Base-by-base conservation (phyloP, 768 basidiomycete species). In the Pulveroboletus sp. region DNA sequence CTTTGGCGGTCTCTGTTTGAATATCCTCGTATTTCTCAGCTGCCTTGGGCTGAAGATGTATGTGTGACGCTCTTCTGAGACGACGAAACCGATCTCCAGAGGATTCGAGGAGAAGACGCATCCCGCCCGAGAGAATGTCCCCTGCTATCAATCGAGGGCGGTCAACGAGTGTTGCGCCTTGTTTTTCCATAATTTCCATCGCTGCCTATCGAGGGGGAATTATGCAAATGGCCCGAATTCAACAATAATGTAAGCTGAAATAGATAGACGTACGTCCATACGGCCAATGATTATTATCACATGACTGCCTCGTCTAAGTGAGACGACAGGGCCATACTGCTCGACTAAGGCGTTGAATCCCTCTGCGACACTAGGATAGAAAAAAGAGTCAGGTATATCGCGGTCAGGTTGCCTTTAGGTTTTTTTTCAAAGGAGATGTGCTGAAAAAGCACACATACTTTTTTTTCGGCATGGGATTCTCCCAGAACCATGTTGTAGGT, bases 141-240 rank as follows among this genome's bases (percentile, higher is more conserved):
- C 76, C 81, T 2, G 82, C 74, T 33, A 85, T 79, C 13, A 69
- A 70, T 3, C 67, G 62, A 20, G 82, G 82, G 43, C 82, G 68
- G 54, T 83, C 82, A 0, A 74, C 76, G 14, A 79, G 64, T 2
- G 69, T 52, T 4, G 76, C 75, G n/a, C 82, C 81, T 52, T 84
- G 78, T 44, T 78, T 79, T 58, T 85, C 82, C 81, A 85, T 79
- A 46, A 85, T 77, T n/a, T 84, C 81, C 0, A 81, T 72, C 0
- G 82, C 81, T 29, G 80, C 81, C 62, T 83, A 63, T 4, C n/a
- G 2, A 6, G 13, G 36, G n/a, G n/a, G 16, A 21, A 37, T 17
- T 10, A 14, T 69, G 41, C 78, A 59, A 29, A 11, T 9, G 27
- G 8, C 12, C 27, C 9, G 5, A 9, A 27, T 27, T 9, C 5